Conservation (phyloP, 352 stramenopile species). For the Phytopythium helicoides region DNA sequence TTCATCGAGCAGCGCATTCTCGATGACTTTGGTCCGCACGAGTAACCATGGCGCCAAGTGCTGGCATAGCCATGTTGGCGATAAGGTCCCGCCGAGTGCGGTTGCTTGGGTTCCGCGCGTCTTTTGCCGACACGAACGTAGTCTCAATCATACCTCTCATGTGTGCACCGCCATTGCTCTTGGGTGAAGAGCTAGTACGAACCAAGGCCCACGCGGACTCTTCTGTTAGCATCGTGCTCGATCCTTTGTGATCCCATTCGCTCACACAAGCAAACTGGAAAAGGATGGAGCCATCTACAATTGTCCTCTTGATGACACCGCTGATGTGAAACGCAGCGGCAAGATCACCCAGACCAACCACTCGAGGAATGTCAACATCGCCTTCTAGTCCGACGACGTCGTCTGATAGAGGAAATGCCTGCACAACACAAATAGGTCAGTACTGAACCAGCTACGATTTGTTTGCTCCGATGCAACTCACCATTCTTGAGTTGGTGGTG, state of each 20-base stretch:
- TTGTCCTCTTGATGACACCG: slow-evolving; percentile 13
- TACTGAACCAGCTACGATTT: background rate
- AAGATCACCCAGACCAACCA: background rate
- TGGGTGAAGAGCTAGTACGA: background rate
- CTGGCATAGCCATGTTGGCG: slow-evolving; percentile 6
- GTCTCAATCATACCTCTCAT: slow-evolving; percentile 1
- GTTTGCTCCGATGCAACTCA: background rate
- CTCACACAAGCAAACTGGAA: slow-evolving; percentile 1
- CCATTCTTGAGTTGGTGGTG: background rate
- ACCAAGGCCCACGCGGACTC: slow-evolving; percentile 1
- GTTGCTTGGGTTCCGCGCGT: background rate
- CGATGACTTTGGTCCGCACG: slow-evolving; percentile 9
- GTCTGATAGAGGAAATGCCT: background rate
- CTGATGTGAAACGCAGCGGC: slow-evolving; percentile 6
- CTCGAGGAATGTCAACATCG: slow-evolving; percentile 1
- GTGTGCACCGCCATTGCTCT: background rate
- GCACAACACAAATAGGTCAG: background rate
- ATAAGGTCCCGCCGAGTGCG: slow-evolving; percentile 3
- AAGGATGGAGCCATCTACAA: background rate
- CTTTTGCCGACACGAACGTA: background rate
- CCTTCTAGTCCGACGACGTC: slow-evolving; percentile 10
- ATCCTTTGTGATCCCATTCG: background rate
- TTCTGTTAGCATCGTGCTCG: background rate
- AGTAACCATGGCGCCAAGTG: background rate
- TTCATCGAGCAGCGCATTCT: slow-evolving; percentile 13